A percentile compares a stretch with the other conserved stretches of the same genome.
These are phyloP conservation scores for Leucogyrophana mollusca DNA, from an alignment of 768 basidiomycete genomes.

Conservation along the genomic window DNA sequence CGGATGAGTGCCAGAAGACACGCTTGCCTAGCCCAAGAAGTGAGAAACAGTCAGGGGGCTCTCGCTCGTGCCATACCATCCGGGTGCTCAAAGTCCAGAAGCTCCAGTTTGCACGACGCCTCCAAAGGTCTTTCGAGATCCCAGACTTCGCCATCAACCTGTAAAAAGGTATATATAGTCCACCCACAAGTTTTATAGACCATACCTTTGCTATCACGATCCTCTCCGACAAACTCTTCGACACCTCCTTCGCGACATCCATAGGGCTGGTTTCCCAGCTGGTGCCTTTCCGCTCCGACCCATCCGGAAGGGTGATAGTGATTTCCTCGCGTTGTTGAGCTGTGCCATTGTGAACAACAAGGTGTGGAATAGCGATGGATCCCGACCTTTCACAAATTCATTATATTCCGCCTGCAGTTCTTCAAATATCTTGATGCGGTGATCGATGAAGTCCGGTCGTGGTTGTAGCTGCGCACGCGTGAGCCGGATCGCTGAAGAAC, in stretches of 20 bases:
- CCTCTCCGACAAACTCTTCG: constrained; percentile 83
- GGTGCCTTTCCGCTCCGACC: constrained; percentile 76
- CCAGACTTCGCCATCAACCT: constrained; percentile 90
- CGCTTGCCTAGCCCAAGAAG: constrained; percentile 64
- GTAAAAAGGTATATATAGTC: constrained; percentile 1
- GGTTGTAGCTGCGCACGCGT: constrained; percentile 64
- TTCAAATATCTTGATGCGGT: constrained; percentile 88
- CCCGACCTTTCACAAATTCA: constrained; percentile 73
- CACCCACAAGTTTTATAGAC: neutral
- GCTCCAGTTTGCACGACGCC: constrained; percentile 70
- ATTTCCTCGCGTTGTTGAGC: constrained; percentile 85
- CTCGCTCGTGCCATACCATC: constrained; percentile 53
- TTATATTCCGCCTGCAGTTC: constrained; percentile 83
- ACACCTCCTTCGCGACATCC: constrained; percentile 85
- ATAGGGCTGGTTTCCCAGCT: constrained; percentile 96
- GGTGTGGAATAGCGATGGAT: neutral
- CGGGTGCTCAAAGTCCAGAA: constrained; percentile 90
- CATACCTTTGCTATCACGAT: constrained; percentile 90
- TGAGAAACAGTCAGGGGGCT: neutral
- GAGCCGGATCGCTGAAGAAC: neutral
- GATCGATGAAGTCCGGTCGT: constrained; percentile 82
- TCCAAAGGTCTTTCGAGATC: constrained; percentile 96
- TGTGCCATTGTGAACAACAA: constrained; percentile 21
- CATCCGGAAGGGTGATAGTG: constrained; percentile 81
- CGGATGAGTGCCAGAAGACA: constrained; percentile 99